Base-by-base conservation (phyloP, 225 moss, liverwort and hornwort genomes). In the Bryoerythrophyllum caledonicum region DNA sequence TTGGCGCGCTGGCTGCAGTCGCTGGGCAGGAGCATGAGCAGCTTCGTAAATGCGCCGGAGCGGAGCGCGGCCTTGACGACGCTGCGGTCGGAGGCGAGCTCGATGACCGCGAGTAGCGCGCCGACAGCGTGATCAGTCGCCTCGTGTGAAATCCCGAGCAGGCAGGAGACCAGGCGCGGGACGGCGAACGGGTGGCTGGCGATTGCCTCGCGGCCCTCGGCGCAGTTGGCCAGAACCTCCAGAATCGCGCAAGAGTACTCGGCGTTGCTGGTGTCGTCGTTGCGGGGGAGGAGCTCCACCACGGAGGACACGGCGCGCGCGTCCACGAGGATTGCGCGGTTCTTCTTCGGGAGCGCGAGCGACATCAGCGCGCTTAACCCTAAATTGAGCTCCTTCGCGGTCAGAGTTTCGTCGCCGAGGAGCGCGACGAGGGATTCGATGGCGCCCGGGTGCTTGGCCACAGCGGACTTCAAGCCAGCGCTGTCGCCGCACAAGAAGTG, bases 131-230 rank as follows among this genome's bases (percentile, higher is more conserved):
- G 80, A 83, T 96, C 96, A 0, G 90, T 91, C 15, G 88, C 77
- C 7, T 76, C 34, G 9, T 72, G 35, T 0, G 91, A 90, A 17
- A 84, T 82, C 2, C 88, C 89, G 5, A 92, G 63, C 30, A 96
- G 1, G 6, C 84, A 78, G 52, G 86, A 85, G 17, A 96, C 87
- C 0, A 96, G 79, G 32, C 87, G 81, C 10, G 82, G 86, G 35
- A 96, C 84, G 16, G 94, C 96, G 30, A 92, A 62, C 1, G 86
- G 88, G 35, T 92, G 90, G 2, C 80, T 88, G 2, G 85, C 76
- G 14, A 96, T 94, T 1, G 88, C 88, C 40, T 94, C 96, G 10
- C 96, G 87, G 2, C 96, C 96, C 63, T 96, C 92, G 1, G 94
- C 90, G 53, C 91, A 96, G 21, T 83, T 79, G 10, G 94, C 85